Conservation (phyloP, 1,139 yeast genomes). For the Arxiozyma telluris region DNA sequence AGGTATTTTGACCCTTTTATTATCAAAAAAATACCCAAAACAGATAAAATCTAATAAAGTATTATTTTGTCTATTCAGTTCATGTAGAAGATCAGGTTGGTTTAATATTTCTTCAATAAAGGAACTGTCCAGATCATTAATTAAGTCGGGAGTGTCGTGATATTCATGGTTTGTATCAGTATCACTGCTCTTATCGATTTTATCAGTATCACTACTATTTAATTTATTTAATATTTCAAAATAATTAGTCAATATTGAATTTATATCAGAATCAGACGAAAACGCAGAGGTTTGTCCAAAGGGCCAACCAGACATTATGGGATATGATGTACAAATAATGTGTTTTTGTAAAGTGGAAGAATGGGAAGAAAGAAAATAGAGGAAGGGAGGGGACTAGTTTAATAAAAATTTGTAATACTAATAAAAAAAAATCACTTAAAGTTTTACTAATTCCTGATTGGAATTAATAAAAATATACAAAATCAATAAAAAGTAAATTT, state of each 20-base stretch:
- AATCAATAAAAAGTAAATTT: too few species aligned
- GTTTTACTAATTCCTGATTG: not conserved
- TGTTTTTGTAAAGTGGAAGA: too few species aligned
- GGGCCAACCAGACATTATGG: slow-evolving; percentile 40
- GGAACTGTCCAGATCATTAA: slow-evolving; percentile 40
- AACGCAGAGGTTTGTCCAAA: slow-evolving; percentile 34
- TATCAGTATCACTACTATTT: slow-evolving; percentile 9
- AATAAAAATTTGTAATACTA: too few species aligned
- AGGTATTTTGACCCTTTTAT: slow-evolving; percentile 30
- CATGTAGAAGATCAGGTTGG: slow-evolving; percentile 46
- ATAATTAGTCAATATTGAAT: slow-evolving; percentile 32
- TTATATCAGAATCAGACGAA: slow-evolving; percentile 28
- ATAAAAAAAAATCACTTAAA: not conserved
- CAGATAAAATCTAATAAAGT: slow-evolving; percentile 43
- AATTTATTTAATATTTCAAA: slow-evolving; percentile 26
- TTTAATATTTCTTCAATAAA: slow-evolving; percentile 65
- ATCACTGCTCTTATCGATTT: not conserved
- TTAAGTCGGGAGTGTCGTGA: not conserved
- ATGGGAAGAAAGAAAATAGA: too few species aligned
- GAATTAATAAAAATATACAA: not conserved
- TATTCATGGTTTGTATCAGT: slow-evolving; percentile 9
- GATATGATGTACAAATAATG: not conserved
- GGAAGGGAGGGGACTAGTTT: too few species aligned
- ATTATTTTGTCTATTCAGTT: slow-evolving; percentile 39
- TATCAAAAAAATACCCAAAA: slow-evolving; percentile 32